Percentiles rank a stretch among this genome's conserved stretches.
Evolutionary conservation across 148 eudicot genomes (phyloP).

Genomic region (Salicornia ramosissima): DNA sequence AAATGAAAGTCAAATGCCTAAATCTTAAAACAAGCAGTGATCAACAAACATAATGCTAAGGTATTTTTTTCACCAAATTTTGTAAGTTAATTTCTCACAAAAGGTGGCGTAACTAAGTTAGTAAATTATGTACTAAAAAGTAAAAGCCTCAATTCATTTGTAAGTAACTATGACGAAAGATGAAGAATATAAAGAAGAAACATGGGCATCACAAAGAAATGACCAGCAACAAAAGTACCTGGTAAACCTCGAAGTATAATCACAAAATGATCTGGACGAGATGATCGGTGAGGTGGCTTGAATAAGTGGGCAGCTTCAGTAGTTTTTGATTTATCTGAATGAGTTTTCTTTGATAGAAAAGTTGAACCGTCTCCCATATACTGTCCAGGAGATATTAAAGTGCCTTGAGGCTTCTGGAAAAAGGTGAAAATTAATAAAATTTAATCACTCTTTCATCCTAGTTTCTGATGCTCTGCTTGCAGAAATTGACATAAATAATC

Average conservation of each 20-base stretch:
- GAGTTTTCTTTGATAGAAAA: constrained; percentile 23
- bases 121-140: too few relatives aligned
- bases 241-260: constrained; percentile 94
- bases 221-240: constrained; percentile 37
- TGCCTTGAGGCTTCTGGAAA: constrained; percentile 46
- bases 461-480: background rate
- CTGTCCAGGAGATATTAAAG: constrained; percentile 30
- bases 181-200: constrained; percentile 10
- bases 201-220: background rate
- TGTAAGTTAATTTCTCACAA: too few relatives aligned
- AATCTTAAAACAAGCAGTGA: too few relatives aligned
- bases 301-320: constrained; percentile 71
- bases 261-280: constrained; percentile 93
- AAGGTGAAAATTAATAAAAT: background rate
- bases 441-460: background rate
- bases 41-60: too few relatives aligned
- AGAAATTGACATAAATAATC: background rate
- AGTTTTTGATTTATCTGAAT: constrained; percentile 47
- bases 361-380: constrained; percentile 37
- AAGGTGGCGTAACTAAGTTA: too few relatives aligned
- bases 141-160: too few relatives aligned
- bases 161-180: background rate
- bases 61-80: too few relatives aligned
- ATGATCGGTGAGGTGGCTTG: constrained; percentile 78
- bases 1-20: too few relatives aligned